Conservation (phyloP, 2,329 filamentous ascomycete species). For the Fusarium dlaminii region DNA sequence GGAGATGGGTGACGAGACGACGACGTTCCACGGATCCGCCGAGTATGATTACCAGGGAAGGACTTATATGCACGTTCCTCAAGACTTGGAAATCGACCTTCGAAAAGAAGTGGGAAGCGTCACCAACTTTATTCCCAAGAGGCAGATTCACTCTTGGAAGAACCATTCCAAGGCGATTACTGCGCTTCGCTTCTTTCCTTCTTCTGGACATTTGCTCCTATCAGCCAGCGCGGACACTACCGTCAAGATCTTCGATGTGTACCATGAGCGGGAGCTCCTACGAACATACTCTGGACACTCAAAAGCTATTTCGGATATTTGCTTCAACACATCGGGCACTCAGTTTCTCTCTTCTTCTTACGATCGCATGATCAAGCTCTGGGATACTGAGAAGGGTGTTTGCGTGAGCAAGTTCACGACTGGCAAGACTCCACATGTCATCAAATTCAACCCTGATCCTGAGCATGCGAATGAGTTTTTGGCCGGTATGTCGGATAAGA, state of each 20-base stretch:
- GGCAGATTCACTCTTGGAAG: constrained; percentile 90
- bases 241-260: constrained; percentile 94
- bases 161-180: constrained; percentile 86
- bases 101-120: constrained; percentile 80
- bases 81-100: constrained; percentile 87
- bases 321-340: constrained; percentile 83
- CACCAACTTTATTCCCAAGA: constrained; percentile 96
- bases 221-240: constrained; percentile 91
- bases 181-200: constrained; percentile 88
- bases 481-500: constrained; percentile 98
- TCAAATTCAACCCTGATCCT: constrained; percentile 87
- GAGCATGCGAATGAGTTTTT: constrained; percentile 88
- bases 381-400: constrained; percentile 95
- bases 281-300: constrained; percentile 92
- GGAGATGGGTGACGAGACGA: constrained; percentile 77
- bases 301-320: constrained; percentile 89
- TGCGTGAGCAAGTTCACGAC: constrained; percentile 91
- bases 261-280: constrained; percentile 87
- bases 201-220: constrained; percentile 86
- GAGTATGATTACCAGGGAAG: constrained; percentile 93
- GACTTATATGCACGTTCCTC: constrained; percentile 97
- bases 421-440: constrained; percentile 93
- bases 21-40: constrained; percentile 83
- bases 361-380: constrained; percentile 95
- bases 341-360: constrained; percentile 93